phyloP scores from a whole-genome alignment of 371 early-diverging fungal genomes.

The Mucor racemosus region DNA sequence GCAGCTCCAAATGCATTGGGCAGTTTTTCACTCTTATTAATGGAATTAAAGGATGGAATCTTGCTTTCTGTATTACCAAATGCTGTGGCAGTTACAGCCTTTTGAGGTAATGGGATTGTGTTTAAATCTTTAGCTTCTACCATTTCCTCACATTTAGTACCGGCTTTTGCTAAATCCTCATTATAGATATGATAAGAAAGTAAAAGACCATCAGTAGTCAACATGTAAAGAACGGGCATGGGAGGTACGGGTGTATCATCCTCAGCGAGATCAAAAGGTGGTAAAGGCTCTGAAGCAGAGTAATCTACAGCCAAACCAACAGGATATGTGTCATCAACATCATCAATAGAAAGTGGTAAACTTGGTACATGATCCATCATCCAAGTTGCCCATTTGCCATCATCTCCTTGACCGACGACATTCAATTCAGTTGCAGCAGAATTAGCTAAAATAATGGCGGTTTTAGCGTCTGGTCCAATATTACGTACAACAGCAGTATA shows the following conservation, averaged over 20 bases:
- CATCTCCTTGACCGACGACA: slow-evolving; percentile 42
- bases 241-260: slow-evolving; percentile 39
- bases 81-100: slow-evolving; percentile 12
- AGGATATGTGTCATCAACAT: slow-evolving; percentile 43
- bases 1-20: slow-evolving; percentile 12
- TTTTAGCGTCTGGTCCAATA: slow-evolving; percentile 35
- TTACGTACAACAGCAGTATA: slow-evolving; percentile 42
- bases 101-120: slow-evolving; percentile 9
- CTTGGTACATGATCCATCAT: slow-evolving; percentile 34
- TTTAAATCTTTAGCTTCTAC: slow-evolving; percentile 5
- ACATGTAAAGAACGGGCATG: slow-evolving; percentile 40
- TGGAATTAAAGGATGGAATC: background rate
- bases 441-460: slow-evolving; percentile 38
- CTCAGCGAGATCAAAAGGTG: slow-evolving; percentile 43
- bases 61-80: background rate
- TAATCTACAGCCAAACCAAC: slow-evolving; percentile 50
- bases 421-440: slow-evolving; percentile 41
- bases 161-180: slow-evolving; percentile 27
- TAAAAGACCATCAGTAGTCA: slow-evolving; percentile 49
- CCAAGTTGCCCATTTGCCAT: slow-evolving; percentile 50
- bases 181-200: slow-evolving; percentile 49
- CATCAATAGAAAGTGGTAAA: slow-evolving; percentile 44
- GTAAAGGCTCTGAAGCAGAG: slow-evolving; percentile 39
- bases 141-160: slow-evolving; percentile 11
- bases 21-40: background rate